Base-by-base conservation (phyloP, 2,329 filamentous ascomycete species). In the Pyricularia sp. region DNA sequence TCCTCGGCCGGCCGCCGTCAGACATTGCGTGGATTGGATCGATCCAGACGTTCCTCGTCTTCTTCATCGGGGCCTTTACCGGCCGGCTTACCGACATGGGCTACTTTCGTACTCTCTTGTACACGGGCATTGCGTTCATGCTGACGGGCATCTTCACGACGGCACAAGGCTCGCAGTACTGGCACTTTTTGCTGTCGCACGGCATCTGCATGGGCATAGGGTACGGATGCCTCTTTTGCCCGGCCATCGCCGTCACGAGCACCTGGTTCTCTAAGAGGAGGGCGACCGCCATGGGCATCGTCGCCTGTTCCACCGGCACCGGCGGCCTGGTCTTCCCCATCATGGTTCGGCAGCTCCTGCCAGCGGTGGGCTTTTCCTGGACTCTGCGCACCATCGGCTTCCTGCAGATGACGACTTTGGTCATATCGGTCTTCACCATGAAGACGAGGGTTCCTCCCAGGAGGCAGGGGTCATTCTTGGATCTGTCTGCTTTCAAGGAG, bases 211-310 rank as follows among this genome's bases (percentile, higher is more conserved):
- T 84, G 71, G 86, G 86, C 1, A 67, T 88, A 0, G 88, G 86
- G 1, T 85, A 85, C 69, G 89, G 89, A 6, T 86, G 82, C 70
- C 77, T 91, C 5, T 92, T 90, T 77, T 85, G 88, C 65, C 87
- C 90, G 0, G 81, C 84, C 61, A 82, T 92, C 3, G 86, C 89
- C 1, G 84, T 90, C 3, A 79, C 92, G 1, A 85, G 88, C 4
- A 89, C 89, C 12, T 92, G 92, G 73, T 92, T 91, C 74, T 79
- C 78, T 68, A 81, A 78, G 64, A 84, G 81, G 70, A 81, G 86
- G 64, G 83, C 84, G 0, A 77, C 91, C 2, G 88, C 86, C 11
- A 84, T 91, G 67, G 89, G 89, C 17, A 76, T 91, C 25, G 82
- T 84, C 1, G 87, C 88, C 0, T 82, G 82, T 26, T 89, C 89